phyloP scores from a whole-genome alignment of 2,329 filamentous ascomycete species.

The Rutstroemia sp. region DNA sequence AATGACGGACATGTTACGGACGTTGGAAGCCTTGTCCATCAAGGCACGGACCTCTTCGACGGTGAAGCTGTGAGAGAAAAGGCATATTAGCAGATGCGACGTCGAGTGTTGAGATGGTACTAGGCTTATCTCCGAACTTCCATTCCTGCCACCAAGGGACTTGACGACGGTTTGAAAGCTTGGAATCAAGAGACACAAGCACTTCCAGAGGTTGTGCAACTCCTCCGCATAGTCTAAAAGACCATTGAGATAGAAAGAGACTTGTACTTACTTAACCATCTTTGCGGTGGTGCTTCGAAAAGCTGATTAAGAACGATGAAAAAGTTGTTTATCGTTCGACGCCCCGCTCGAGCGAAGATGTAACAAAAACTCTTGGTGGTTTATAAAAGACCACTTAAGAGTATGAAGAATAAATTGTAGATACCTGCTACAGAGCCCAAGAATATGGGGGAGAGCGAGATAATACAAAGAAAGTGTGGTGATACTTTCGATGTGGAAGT shows the following conservation, averaged over 20 bases:
- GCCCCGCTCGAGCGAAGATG: constrained; percentile 9
- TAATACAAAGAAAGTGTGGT: constrained; percentile 21
- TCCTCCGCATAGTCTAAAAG: neutral
- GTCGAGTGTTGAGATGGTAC: neutral
- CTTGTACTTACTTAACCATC: constrained; percentile 93
- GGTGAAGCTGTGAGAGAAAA: constrained; percentile 70
- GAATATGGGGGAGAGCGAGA: constrained; percentile 23
- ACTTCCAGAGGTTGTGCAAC: neutral
- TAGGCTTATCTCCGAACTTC: constrained; percentile 6
- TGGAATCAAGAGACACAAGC: neutral
- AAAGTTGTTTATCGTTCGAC: constrained; percentile 8
- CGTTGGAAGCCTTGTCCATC: constrained; percentile 74
- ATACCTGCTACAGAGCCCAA: constrained; percentile 23
- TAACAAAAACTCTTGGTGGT: neutral
- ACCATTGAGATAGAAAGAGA: neutral
- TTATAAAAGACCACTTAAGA: neutral
- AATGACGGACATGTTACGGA: constrained; percentile 99
- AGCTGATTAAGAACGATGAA: constrained; percentile 27
- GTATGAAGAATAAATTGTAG: constrained; percentile 11
- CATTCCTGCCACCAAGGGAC: neutral
- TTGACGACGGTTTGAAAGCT: neutral
- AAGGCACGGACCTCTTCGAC: constrained; percentile 81
- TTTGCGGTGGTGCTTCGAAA: constrained; percentile 68
- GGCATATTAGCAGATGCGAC: constrained; percentile 39
- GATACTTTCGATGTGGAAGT: constrained; percentile 20